These are phyloP conservation scores for Salix brachista DNA, from an alignment of 345 rosid genomes.

Conservation along the genomic window DNA sequence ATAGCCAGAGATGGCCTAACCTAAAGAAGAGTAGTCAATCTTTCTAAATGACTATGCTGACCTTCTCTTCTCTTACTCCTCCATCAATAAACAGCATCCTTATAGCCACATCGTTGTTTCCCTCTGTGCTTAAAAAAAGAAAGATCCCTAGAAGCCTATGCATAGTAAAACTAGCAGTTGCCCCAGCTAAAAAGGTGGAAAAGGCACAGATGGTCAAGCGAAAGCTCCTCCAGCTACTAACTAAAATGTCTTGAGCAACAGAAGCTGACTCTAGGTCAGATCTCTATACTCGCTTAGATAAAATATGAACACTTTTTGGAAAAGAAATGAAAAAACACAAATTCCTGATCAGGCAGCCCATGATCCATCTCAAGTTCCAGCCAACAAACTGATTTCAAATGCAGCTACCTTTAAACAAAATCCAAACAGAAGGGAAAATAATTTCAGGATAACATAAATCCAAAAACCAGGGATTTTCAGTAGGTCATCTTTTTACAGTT, in stretches of 20 bases:
- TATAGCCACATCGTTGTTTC: neutral
- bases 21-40: neutral
- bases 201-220: neutral
- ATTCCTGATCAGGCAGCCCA: neutral
- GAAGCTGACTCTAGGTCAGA: neutral
- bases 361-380: neutral
- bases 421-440: neutral
- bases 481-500: neutral
- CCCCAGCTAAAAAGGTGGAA: neutral
- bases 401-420: neutral
- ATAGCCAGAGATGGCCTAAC: neutral
- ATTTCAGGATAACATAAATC: neutral
- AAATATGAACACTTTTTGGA: neutral
- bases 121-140: neutral
- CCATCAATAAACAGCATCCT: neutral
- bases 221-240: neutral
- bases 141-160: neutral
- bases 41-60: neutral
- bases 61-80: neutral
- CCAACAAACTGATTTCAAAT: neutral
- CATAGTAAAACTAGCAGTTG: neutral
- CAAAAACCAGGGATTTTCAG: neutral
- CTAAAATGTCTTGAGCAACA: neutral
- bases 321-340: neutral
- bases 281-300: neutral